A percentile compares a stretch with the other conserved stretches of the same genome.
These are phyloP conservation scores for Sequoia sempervirens DNA, from an alignment of 75 land plant genomes.

Conservation along the genomic window DNA sequence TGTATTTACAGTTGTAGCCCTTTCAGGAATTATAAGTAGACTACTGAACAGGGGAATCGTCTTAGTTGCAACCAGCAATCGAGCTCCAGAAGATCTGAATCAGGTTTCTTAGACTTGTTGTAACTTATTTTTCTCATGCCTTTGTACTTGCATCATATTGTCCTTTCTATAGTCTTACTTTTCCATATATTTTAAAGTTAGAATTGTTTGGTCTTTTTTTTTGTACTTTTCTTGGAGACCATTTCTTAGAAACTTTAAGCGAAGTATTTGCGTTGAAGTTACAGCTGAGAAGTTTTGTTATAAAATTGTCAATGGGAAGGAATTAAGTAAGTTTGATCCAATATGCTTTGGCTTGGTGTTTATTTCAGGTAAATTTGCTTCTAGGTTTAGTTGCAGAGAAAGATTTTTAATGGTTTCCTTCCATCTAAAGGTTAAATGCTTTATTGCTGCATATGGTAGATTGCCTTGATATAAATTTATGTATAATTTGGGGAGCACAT, in stretches of 20 bases:
- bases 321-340: neutral
- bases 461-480: neutral
- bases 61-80: slow-evolving; percentile 90
- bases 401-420: neutral
- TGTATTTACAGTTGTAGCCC: slow-evolving; percentile 95
- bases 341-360: slow-evolving; percentile 2
- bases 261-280: neutral
- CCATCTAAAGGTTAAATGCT: neutral
- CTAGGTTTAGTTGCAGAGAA: neutral
- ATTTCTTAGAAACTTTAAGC: neutral
- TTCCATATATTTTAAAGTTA: neutral
- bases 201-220: neutral
- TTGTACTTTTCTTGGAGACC: neutral
- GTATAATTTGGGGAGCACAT: neutral
- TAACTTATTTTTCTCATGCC: neutral
- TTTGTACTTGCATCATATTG: neutral
- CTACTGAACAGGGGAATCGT: slow-evolving; percentile 76
- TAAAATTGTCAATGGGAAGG: neutral
- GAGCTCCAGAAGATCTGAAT: slow-evolving; percentile 89
- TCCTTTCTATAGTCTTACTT: neutral
- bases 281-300: neutral
- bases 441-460: neutral
- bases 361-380: slow-evolving; percentile 2
- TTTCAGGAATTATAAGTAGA: slow-evolving; percentile 88
- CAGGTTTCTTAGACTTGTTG: slow-evolving; percentile 42